phyloP scores from a whole-genome alignment of 345 rosid species.

The Moringa oleifera region DNA sequence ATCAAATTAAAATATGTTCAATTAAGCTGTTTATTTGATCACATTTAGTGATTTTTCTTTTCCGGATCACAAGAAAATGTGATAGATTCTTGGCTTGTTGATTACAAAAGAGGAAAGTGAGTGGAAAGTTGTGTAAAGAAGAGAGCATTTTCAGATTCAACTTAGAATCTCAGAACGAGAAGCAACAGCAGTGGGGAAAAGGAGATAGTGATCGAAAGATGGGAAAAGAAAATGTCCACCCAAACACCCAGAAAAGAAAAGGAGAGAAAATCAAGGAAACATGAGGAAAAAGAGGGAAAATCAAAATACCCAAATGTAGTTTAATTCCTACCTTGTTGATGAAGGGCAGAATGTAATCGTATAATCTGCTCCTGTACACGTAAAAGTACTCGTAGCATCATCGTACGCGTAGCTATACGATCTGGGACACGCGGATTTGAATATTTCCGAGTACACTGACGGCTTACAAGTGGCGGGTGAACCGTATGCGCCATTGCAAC shows the following conservation, averaged over 20 bases:
- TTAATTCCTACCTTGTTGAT: conserved; percentile 41
- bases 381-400: conserved; percentile 68
- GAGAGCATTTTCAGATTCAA: conserved; percentile 17
- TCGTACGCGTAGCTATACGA: conserved; percentile 82
- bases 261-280: background rate
- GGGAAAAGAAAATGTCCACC: conserved; percentile 4
- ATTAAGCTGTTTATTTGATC: background rate
- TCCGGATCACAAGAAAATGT: too few relatives aligned
- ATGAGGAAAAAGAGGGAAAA: conserved; percentile 5
- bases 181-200: background rate
- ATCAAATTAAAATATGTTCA: background rate
- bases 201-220: background rate
- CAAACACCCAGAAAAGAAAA: background rate
- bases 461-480: conserved; percentile 62
- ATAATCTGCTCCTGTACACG: conserved; percentile 60
- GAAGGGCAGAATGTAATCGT: conserved; percentile 71
- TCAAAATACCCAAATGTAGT: background rate
- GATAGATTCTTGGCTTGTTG: background rate
- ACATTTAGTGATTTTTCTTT: conserved; percentile 4
- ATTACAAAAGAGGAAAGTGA: conserved; percentile 13
- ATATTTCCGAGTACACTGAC: conserved; percentile 50
- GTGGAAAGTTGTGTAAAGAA: conserved; percentile 12
- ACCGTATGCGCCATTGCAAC: conserved; percentile 58
- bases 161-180: conserved; percentile 10
- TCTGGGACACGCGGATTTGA: conserved; percentile 60